Conservation (phyloP, 2,329 filamentous ascomycete species). For the Xylariaceae sp. region DNA sequence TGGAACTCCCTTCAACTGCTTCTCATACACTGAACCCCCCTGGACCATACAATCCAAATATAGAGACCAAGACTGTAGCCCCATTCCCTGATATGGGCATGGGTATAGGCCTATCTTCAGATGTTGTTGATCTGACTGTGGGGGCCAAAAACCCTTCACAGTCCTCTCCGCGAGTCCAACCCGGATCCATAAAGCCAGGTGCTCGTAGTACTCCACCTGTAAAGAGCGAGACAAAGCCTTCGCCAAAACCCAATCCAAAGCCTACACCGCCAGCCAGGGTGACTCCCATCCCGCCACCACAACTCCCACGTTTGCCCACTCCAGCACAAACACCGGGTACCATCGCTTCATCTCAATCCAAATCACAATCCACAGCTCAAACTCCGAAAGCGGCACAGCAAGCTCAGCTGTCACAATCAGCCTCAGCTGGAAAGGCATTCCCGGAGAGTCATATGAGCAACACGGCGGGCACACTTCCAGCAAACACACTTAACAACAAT, state of each 20-base stretch:
- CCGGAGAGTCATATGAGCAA: constrained; percentile 22
- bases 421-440: constrained; percentile 18
- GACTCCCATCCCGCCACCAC: constrained; percentile 26
- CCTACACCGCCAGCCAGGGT: constrained; percentile 22
- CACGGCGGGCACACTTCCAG: constrained; percentile 14
- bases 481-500: constrained; percentile 11
- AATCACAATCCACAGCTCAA: constrained; percentile 12
- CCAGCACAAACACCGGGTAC: constrained; percentile 18
- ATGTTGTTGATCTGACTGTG: constrained; percentile 27
- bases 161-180: constrained; percentile 24
- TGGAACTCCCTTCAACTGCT: constrained; percentile 34
- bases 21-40: constrained; percentile 27
- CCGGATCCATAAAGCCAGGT: constrained; percentile 18
- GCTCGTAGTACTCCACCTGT: constrained; percentile 18
- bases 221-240: constrained; percentile 29
- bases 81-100: constrained; percentile 56
- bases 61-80: constrained; percentile 44
- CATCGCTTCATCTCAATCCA: constrained; percentile 19
- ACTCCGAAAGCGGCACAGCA: constrained; percentile 8
- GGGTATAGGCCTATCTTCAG: constrained; percentile 25
- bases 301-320: constrained; percentile 23
- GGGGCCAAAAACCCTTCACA: constrained; percentile 26
- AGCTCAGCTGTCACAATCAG: constrained; percentile 14
- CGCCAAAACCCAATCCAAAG: constrained; percentile 24
- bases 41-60: constrained; percentile 31